Base-by-base conservation (phyloP, 495 filamentous ascomycete species). In the Aspergillus biplanus region DNA sequence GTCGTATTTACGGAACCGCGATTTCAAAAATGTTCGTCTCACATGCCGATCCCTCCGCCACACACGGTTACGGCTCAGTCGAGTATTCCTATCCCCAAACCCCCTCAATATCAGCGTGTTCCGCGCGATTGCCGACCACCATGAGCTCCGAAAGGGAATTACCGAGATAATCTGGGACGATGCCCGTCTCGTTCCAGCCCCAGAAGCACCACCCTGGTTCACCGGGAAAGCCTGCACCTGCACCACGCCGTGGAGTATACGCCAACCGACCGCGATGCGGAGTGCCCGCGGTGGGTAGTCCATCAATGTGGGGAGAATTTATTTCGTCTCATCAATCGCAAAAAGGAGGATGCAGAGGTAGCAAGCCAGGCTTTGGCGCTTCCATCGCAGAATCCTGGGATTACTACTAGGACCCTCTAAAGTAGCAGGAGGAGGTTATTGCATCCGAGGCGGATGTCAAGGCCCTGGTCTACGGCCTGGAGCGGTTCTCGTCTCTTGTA, bases 141-240 rank as follows among this genome's bases (percentile, higher is more conserved):
- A 66, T 33, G 56, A 32, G 6, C 67, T 70, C 49, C 60, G 65
- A 9, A 50, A 65, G 18, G 6, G 58, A 33, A 54, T 75, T 9
- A 62, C 54, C 48, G 66, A 75, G 37, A 70, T 73, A 33, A 56
- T 75, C 50, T 73, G 69, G 72, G 72, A 75, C 34, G 71, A 75
- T 50, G 67, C 64, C 12, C 65, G 57, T n/a, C 54, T 65, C 0
- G 48, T 60, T 18, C 50, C 37, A 0, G 37, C 37, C 3, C 37
- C 37, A 52, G 15, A 32, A 52, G 6, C 39, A 54, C 35, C 13
- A 0, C 7, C 27, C 18, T 16, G 47, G 37, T 33, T 16, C 18
- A 18, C 15, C 1, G 37, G 37, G 13, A 7, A 27, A 2, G 21
- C 21, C 21, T 27, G 21, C 21, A 27, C 27, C 52, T 33, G 31